A percentile compares a stretch with the other conserved stretches of the same genome.
Conservation (phyloP, 2,329 filamentous ascomycete species). For the Xylaria sp. region DNA sequence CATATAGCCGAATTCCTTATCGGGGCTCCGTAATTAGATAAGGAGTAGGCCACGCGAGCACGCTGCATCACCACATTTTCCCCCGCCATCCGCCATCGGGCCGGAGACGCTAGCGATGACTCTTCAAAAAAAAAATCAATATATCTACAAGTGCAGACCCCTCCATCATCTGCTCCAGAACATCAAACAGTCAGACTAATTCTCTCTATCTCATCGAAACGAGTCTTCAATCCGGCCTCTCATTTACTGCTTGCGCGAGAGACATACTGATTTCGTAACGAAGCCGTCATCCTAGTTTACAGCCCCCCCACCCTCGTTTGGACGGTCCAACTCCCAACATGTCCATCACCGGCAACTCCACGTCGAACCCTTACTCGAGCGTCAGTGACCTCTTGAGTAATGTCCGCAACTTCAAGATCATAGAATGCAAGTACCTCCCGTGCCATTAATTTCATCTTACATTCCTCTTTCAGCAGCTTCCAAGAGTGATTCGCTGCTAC, state of each 20-base stretch:
- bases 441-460: too few relatives aligned
- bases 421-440: constrained; percentile 61
- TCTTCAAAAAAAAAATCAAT: not conserved
- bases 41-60: too few relatives aligned
- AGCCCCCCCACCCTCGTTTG: constrained; percentile 17
- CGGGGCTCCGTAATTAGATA: too few relatives aligned
- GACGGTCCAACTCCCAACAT: constrained; percentile 24
- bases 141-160: not conserved
- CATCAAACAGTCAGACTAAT: not conserved
- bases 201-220: too few relatives aligned
- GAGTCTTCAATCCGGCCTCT: too few relatives aligned
- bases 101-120: not conserved
- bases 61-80: not conserved
- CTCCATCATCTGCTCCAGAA: not conserved
- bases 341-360: constrained; percentile 25
- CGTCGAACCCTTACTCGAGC: constrained; percentile 28
- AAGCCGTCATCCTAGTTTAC: constrained; percentile 14
- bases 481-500: constrained; percentile 22
- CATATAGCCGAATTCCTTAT: too few relatives aligned
- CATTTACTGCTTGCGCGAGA: too few relatives aligned
- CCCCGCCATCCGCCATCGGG: not conserved
- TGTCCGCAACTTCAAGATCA: constrained; percentile 46
- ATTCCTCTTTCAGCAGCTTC: constrained; percentile 31
- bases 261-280: constrained; percentile 20
- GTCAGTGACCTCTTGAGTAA: constrained; percentile 44